A percentile compares a stretch with the other conserved stretches of the same genome.
phyloP scores from a whole-genome alignment of 164 flowering plant species.

The Echeveria elegans region DNA sequence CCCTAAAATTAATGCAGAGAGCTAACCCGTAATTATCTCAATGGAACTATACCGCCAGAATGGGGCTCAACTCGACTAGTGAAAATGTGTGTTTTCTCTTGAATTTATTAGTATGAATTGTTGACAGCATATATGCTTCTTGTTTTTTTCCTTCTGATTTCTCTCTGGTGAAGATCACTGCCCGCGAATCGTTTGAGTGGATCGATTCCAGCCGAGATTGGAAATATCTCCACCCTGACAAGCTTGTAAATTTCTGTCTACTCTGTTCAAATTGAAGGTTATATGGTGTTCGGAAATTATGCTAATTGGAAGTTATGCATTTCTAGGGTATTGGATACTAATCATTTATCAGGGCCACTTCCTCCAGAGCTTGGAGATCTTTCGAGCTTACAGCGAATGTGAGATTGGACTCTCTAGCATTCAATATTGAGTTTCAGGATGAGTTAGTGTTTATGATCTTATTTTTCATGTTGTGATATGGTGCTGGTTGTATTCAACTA shows the following conservation, averaged over 20 bases:
- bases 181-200: constrained; percentile 10
- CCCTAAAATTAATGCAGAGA: constrained; percentile 23
- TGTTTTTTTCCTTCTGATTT: not conserved
- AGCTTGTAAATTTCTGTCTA: not conserved
- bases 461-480: not conserved
- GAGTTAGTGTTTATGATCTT: not conserved
- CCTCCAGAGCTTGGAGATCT: constrained; percentile 39
- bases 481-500: no score
- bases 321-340: constrained; percentile 14
- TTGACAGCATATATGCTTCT: not conserved
- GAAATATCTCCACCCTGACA: constrained; percentile 12
- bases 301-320: not conserved
- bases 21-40: constrained; percentile 47
- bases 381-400: constrained; percentile 9
- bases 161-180: not conserved
- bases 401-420: not conserved
- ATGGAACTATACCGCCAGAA: constrained; percentile 48
- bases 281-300: not conserved
- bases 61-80: constrained; percentile 33
- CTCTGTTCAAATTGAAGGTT: not conserved
- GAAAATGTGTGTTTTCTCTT: constrained; percentile 18
- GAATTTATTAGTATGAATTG: not conserved
- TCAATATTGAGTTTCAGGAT: not conserved
- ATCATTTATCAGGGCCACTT: constrained; percentile 26
- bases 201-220: constrained; percentile 8